Evolutionary conservation across 768 basidiomycete species (phyloP), one percentile per base, ranked within the genome.

Genomic region (Mycena polygramma): DNA sequence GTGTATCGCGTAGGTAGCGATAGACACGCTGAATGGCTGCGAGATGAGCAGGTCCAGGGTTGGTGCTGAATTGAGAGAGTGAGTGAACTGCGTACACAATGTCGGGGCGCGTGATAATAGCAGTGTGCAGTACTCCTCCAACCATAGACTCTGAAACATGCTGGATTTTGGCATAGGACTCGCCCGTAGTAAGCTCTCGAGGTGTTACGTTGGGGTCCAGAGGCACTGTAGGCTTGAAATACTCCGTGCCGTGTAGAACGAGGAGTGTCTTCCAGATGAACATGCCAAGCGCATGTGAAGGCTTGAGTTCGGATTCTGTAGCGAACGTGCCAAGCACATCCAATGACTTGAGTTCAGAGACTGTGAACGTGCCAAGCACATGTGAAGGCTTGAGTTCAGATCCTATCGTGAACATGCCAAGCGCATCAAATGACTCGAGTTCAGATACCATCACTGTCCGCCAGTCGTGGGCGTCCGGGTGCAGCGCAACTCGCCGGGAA

Each of bases 1-100:
- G 10, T 0, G 78, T 79, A 7, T 74, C 73, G 36, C 73, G 55
- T 0, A 86, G 72, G 72, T 85, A 86, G 9, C 77, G 75, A 45
- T 81, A 74, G 41, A 83, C 66, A 46, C 77, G 79, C 59, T 81
- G 80, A 36, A 79, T 71, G 13, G 80, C 82, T 7, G 75, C 62
- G 75, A 79, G 80, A 69, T 86, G 85, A 0, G 45, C 52, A 0
- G 22, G 46, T 3, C 73, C 74, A 0, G 81, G 81, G 63, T 80
- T 78, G 1, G 60, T 36, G 37, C 67, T 58, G 75, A 78, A 83
- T n/a, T 75, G 81, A 2, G 74, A 64, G 0, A 83, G 75, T 0
- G 58, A 48, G 10, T 68, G 60, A 15, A 83, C 78, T 0, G 80
- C 70, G 57, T 72, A 79, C 0, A 76, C 64, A 57, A 83, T 79